These are phyloP conservation scores for Chytriomyces confervae DNA, from an alignment of 192 early-diverging fungal genomes.

Conservation along the genomic window DNA sequence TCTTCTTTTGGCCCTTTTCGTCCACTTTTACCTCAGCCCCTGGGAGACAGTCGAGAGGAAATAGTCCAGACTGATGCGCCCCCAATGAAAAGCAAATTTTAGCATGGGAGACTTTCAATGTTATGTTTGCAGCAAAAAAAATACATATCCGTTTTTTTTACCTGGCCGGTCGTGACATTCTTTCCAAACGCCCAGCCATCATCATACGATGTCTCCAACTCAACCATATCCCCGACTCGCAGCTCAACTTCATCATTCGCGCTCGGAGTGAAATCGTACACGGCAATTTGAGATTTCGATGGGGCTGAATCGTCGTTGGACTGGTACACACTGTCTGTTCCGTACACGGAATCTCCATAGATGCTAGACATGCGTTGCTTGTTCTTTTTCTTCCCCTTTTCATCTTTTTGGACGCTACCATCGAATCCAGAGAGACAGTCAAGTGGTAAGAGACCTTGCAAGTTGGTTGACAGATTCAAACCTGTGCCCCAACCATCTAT, in stretches of 20 bases:
- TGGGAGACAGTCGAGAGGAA: slow-evolving; percentile 23
- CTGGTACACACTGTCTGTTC: neutral
- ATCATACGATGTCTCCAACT: slow-evolving; percentile 5
- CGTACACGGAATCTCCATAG: slow-evolving; percentile 7
- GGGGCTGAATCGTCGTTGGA: too few species aligned
- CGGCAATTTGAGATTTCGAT: neutral
- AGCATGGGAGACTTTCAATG: too few species aligned
- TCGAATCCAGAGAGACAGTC: slow-evolving; percentile 46
- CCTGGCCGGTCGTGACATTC: neutral
- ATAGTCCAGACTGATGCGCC: slow-evolving; percentile 10
- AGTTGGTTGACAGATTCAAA: slow-evolving; percentile 52
- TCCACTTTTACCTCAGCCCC: neutral
- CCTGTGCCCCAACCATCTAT: slow-evolving; percentile 58
- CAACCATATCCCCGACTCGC: slow-evolving; percentile 17
- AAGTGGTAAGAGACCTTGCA: slow-evolving; percentile 54
- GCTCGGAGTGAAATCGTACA: slow-evolving; percentile 18
- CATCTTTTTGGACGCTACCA: neutral
- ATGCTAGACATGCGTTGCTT: slow-evolving; percentile 20
- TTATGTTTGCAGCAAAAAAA: too few species aligned
- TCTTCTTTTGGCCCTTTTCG: slow-evolving; percentile 15
- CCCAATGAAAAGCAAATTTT: too few species aligned
- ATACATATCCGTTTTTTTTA: neutral
- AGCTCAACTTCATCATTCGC: slow-evolving; percentile 30
- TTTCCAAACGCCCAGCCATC: neutral
- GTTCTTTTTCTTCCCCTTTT: slow-evolving; percentile 26